phyloP scores from a whole-genome alignment of 306 rosid genomes.

The Canavalia ensiformis region DNA sequence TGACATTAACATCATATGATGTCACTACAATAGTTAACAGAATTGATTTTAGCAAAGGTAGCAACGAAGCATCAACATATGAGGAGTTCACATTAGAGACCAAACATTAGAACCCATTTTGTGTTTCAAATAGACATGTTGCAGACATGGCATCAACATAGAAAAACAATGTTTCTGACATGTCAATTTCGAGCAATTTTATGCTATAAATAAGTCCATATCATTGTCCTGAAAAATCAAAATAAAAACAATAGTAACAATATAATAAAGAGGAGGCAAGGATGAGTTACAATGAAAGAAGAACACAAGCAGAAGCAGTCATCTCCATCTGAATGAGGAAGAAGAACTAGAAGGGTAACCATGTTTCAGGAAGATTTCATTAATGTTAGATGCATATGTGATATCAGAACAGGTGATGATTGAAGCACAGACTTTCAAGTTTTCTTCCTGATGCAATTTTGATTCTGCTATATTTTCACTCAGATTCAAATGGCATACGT shows the following conservation, averaged over 20 bases:
- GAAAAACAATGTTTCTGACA: constrained; percentile 33
- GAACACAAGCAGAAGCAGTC: constrained; percentile 40
- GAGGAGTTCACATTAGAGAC: background rate
- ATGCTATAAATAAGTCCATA: constrained; percentile 40
- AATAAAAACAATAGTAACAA: constrained; percentile 17
- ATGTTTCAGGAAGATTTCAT: constrained; percentile 47
- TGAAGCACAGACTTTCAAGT: constrained; percentile 55
- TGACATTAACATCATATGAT: background rate
- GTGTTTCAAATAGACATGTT: background rate
- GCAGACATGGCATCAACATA: constrained; percentile 23
- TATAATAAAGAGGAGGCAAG: constrained; percentile 63
- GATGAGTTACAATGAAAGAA: constrained; percentile 70
- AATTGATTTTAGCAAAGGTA: background rate
- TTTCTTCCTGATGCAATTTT: constrained; percentile 49
- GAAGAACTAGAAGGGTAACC: constrained; percentile 57
- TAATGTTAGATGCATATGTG: constrained; percentile 33
- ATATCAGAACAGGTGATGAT: constrained; percentile 27
- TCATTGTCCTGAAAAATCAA: constrained; percentile 36
- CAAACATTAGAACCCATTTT: constrained; percentile 1
- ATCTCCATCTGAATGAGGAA: constrained; percentile 44
- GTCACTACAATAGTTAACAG: background rate
- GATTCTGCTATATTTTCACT: constrained; percentile 47
- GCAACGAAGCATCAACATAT: background rate
- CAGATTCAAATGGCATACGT: constrained; percentile 47
- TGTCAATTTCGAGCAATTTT: constrained; percentile 29